Conservation (phyloP, 163 green algal genomes). For the Scenedesmus sp. region DNA sequence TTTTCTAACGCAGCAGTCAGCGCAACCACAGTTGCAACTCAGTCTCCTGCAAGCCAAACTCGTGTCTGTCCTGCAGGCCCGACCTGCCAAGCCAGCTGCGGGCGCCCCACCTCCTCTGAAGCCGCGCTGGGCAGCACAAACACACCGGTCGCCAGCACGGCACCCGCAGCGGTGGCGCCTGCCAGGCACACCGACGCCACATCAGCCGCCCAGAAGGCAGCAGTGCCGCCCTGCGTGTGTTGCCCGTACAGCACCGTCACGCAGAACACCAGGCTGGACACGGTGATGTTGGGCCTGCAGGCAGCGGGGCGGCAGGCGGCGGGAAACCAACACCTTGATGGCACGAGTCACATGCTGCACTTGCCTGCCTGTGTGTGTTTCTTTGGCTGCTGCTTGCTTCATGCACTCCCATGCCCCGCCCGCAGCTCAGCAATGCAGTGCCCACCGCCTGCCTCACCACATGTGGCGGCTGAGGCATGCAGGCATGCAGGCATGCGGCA, state of each 20-base stretch:
- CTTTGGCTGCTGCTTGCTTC: too few species aligned
- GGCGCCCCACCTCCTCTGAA: slow-evolving; percentile 35
- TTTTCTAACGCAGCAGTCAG: background rate
- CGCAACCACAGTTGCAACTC: background rate
- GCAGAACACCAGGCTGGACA: slow-evolving; percentile 16
- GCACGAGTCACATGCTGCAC: too few species aligned
- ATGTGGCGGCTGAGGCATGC: too few species aligned
- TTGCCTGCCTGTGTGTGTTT: too few species aligned
- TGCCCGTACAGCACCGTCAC: slow-evolving; percentile 25
- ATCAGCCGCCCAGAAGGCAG: background rate
- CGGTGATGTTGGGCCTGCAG: slow-evolving; percentile 33
- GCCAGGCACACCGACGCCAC: background rate
- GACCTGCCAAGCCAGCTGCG: too few species aligned
- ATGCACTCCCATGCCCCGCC: too few species aligned
- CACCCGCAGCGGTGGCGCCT: background rate
- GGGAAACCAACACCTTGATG: background rate
- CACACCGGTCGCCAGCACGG: slow-evolving; percentile 10
- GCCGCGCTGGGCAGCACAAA: slow-evolving; percentile 29
- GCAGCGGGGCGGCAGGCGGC: background rate
- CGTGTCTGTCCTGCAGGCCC: too few species aligned
- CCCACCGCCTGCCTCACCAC: too few species aligned
- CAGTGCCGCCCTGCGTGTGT: background rate
- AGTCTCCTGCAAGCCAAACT: background rate
- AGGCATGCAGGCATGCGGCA: too few species aligned
- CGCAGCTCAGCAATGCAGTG: too few species aligned